Evolutionary conservation across 805 yeast genomes (phyloP).

Genomic region (Pichia pseudocactophila): DNA sequence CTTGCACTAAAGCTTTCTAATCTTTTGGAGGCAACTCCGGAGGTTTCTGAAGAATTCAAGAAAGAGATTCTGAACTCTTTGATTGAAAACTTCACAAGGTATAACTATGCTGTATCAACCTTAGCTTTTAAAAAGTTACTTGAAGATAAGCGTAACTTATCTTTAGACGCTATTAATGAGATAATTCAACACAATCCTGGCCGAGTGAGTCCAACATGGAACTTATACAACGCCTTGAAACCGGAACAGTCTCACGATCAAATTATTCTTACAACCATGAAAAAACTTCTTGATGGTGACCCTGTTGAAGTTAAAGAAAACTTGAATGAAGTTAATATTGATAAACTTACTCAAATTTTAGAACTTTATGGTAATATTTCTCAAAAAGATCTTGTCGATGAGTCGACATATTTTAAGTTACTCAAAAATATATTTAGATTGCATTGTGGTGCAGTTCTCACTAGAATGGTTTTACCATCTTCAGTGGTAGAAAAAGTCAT

Average conservation of each 20-base stretch:
- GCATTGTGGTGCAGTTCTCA: constrained; percentile 14
- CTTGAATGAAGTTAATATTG: constrained; percentile 10
- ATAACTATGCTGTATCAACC: constrained; percentile 22
- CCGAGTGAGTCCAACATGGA: constrained; percentile 28
- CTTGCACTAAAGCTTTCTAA: constrained; percentile 9
- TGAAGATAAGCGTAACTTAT: constrained; percentile 5
- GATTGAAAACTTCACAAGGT: constrained; percentile 18
- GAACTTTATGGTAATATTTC: constrained; percentile 11
- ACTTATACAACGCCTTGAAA: constrained; percentile 17
- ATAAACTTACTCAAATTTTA: constrained; percentile 11
- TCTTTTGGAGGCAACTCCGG: constrained; percentile 7
- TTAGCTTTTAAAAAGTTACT: constrained; percentile 11
- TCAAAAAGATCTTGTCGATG: constrained; percentile 12
- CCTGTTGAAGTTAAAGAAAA: constrained; percentile 17
- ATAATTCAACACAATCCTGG: constrained; percentile 30
- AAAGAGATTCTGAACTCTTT: constrained; percentile 17
- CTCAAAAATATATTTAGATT: constrained; percentile 15
- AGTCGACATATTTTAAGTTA: constrained; percentile 8
- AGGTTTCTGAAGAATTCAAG: constrained; percentile 11
- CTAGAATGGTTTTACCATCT: constrained; percentile 11
- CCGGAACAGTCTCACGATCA: constrained; percentile 8
- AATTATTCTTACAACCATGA: constrained; percentile 12
- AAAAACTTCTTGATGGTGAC: constrained; percentile 20
- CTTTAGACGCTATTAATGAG: constrained; percentile 16
- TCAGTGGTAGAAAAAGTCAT: constrained; percentile 10